Evolutionary conservation across 305 asterid genomes (phyloP).

Genomic region (Striga hermonthica): DNA sequence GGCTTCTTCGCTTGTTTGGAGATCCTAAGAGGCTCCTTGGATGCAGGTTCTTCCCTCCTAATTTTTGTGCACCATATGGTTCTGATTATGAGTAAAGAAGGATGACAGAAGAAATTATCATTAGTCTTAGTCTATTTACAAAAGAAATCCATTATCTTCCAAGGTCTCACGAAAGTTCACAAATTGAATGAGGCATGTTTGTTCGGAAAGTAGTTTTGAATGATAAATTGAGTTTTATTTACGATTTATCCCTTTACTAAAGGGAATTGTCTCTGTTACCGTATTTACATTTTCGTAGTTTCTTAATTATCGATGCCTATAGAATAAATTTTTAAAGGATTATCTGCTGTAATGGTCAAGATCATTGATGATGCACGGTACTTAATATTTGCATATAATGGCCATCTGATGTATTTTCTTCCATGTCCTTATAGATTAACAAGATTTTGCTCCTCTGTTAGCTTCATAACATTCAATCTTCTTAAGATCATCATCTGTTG

Average conservation of each 20-base stretch:
- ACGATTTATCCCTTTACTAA: neutral
- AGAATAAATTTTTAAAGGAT: neutral
- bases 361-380: neutral
- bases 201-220: neutral
- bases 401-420: neutral
- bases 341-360: neutral
- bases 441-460: neutral
- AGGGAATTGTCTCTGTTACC: neutral
- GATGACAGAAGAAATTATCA: neutral
- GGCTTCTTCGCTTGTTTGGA: conserved; percentile 54
- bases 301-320: neutral
- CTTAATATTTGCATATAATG: neutral
- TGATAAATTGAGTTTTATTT: neutral
- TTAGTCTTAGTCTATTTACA: neutral
- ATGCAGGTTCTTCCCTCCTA: conserved; percentile 46
- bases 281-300: neutral
- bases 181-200: no score
- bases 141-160: no score
- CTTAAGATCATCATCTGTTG: neutral
- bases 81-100: no score
- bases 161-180: no score
- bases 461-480: neutral
- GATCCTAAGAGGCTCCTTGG: conserved; percentile 47
- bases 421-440: neutral
- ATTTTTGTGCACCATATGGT: no score